Percentiles rank a stretch among this genome's conserved stretches.
Conservation (phyloP, 163 green algal genomes). For the Trebouxia gelatinosa region DNA sequence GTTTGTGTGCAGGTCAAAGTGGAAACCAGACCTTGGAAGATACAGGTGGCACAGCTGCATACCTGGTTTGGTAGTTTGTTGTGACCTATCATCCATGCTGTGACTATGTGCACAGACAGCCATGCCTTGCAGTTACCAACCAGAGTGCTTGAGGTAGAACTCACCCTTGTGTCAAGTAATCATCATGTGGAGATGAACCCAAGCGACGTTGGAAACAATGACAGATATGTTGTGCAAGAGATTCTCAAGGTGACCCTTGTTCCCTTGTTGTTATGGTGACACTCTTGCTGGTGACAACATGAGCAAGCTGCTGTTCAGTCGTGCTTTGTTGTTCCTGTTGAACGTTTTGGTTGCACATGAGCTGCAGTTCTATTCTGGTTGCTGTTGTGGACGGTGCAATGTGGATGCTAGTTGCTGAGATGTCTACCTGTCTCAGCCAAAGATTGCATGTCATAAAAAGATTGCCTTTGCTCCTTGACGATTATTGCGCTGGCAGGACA, state of each 20-base stretch:
- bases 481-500: constrained; percentile 64
- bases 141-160: constrained; percentile 92
- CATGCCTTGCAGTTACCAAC: constrained; percentile 66
- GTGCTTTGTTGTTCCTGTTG: too few species aligned
- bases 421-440: too few species aligned
- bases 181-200: constrained; percentile 97
- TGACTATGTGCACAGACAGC: not conserved
- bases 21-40: constrained; percentile 94
- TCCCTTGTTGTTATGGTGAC: not conserved
- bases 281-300: not conserved
- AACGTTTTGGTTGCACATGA: too few species aligned
- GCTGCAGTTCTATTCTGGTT: too few species aligned
- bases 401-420: too few species aligned
- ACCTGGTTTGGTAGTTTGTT: not conserved
- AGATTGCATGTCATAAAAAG: too few species aligned
- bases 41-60: constrained; percentile 55
- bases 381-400: too few species aligned
- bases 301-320: not conserved
- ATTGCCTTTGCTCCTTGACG: too few species aligned
- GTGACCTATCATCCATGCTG: not conserved
- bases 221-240: constrained; percentile 87
- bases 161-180: constrained; percentile 87
- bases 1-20: constrained; percentile 84
- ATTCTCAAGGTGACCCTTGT: constrained; percentile 83
- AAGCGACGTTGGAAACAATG: constrained; percentile 89